These are phyloP conservation scores for Glebionis coronaria DNA, from an alignment of 129 eudicot species.

Conservation along the genomic window DNA sequence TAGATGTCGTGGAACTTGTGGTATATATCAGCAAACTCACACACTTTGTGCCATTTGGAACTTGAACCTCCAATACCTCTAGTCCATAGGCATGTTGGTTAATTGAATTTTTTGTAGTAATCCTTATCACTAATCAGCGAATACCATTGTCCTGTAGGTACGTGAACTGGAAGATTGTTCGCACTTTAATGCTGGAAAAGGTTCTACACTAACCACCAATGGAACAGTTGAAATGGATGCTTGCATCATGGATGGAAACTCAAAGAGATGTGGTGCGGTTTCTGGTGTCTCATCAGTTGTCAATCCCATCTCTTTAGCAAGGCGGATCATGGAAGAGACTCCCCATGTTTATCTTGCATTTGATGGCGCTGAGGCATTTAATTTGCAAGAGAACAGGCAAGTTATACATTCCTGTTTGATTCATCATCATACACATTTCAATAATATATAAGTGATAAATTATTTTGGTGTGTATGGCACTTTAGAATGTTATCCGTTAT, in stretches of 20 bases:
- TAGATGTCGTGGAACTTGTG: constrained; percentile 89
- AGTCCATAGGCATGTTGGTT: neutral
- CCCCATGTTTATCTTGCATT: constrained; percentile 92
- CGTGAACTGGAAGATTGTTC: constrained; percentile 81
- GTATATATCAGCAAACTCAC: constrained; percentile 24
- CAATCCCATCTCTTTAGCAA: constrained; percentile 78
- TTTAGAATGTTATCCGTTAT: too few relatives aligned
- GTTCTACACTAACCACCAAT: constrained; percentile 66
- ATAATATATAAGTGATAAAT: neutral
- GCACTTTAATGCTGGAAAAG: constrained; percentile 85
- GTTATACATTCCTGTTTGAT: constrained; percentile 18
- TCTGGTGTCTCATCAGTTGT: constrained; percentile 86
- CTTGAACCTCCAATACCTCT: neutral
- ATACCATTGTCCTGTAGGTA: constrained; percentile 42
- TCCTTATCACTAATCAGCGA: neutral
- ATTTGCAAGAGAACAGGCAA: constrained; percentile 92
- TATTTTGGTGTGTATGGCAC: too few relatives aligned
- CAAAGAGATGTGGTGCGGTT: constrained; percentile 91
- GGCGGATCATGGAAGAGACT: constrained; percentile 87
- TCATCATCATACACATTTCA: neutral
- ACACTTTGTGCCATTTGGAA: too few relatives aligned
- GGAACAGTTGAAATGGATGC: constrained; percentile 97
- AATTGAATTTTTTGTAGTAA: neutral
- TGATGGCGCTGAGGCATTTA: constrained; percentile 89
- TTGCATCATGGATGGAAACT: constrained; percentile 87